phyloP scores from a whole-genome alignment of 371 early-diverging fungal genomes.

The Mortierella sp. region DNA sequence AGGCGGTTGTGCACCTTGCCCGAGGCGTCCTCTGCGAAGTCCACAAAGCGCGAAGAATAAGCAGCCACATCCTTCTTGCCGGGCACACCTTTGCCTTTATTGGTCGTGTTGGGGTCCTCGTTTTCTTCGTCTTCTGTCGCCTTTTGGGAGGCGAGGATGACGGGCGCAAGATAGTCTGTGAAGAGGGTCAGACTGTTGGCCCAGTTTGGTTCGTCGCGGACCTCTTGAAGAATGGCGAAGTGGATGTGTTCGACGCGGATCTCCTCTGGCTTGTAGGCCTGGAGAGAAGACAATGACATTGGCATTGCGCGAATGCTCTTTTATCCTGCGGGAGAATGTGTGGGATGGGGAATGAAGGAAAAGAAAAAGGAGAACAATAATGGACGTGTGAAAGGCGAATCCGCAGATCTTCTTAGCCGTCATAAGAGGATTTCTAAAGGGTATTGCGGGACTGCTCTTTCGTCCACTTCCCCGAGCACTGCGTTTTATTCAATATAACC shows the following conservation, averaged over 20 bases:
- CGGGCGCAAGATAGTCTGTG: conserved; percentile 23
- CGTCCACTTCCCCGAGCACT: no score
- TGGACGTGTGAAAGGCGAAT: no score
- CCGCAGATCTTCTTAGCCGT: no score
- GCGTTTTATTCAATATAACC: no score
- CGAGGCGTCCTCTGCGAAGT: conserved; percentile 10
- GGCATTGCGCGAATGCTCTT: neutral
- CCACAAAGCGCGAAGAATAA: neutral
- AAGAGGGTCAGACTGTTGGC: conserved; percentile 31
- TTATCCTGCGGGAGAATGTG: no score
- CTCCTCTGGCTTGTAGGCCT: neutral
- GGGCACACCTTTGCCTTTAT: no score
- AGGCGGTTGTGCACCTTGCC: conserved; percentile 1
- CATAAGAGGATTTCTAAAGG: no score
- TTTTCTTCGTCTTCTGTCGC: neutral
- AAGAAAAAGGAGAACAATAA: no score
- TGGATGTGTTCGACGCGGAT: conserved; percentile 18
- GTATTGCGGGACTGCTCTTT: no score
- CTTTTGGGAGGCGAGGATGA: conserved; percentile 29
- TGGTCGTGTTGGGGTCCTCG: neutral
- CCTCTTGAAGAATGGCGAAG: conserved; percentile 31
- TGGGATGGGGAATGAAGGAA: no score
- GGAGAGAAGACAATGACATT: conserved; percentile 7
- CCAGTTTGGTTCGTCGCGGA: conserved; percentile 22
- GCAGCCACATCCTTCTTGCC: no score